phyloP scores from a whole-genome alignment of 2,329 filamentous ascomycete species.

The Fusarium lateritium region DNA sequence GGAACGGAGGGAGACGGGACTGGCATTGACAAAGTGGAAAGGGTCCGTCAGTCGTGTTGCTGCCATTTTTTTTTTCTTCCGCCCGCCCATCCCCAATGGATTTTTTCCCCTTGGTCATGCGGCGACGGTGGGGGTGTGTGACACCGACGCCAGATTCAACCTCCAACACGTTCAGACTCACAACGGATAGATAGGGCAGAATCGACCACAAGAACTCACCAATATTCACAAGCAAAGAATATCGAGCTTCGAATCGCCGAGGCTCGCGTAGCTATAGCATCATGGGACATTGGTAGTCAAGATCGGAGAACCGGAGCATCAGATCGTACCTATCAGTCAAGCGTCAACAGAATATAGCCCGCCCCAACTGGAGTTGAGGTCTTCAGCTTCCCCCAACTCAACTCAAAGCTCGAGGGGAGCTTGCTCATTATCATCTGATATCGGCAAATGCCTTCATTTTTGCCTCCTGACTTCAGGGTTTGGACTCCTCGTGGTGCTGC shows the following conservation, averaged over 20 bases:
- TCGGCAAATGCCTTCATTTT: slow-evolving; percentile 7
- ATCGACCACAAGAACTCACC: slow-evolving; percentile 8
- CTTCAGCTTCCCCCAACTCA: slow-evolving; percentile 21
- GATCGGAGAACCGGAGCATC: slow-evolving; percentile 8
- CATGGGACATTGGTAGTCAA: slow-evolving; percentile 1
- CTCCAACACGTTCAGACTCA: slow-evolving; percentile 19
- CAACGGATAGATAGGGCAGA: slow-evolving; percentile 1
- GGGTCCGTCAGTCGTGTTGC: slow-evolving; percentile 18
- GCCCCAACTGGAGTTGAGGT: slow-evolving; percentile 36
- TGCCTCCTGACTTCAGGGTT: slow-evolving; percentile 18
- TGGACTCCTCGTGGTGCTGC: no score
- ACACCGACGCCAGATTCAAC: slow-evolving; percentile 35
- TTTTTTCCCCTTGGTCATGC: slow-evolving; percentile 41
- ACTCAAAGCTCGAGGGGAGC: slow-evolving; percentile 1
- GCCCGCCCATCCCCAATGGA: slow-evolving; percentile 48
- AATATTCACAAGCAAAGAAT: slow-evolving; percentile 44
- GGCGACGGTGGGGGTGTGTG: slow-evolving; percentile 39
- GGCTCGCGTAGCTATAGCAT: slow-evolving; percentile 4
- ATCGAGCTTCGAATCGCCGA: slow-evolving; percentile 19
- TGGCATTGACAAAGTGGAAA: slow-evolving; percentile 29
- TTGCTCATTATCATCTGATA: slow-evolving; percentile 15
- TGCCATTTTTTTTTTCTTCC: slow-evolving; percentile 24
- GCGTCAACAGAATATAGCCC: slow-evolving; percentile 36
- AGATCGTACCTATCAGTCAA: slow-evolving; percentile 27
- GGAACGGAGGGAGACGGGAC: slow-evolving; percentile 34